A percentile compares a stretch with the other conserved stretches of the same genome.
phyloP scores from a whole-genome alignment of 768 basidiomycete genomes.

The Xerocomellus intermedius region DNA sequence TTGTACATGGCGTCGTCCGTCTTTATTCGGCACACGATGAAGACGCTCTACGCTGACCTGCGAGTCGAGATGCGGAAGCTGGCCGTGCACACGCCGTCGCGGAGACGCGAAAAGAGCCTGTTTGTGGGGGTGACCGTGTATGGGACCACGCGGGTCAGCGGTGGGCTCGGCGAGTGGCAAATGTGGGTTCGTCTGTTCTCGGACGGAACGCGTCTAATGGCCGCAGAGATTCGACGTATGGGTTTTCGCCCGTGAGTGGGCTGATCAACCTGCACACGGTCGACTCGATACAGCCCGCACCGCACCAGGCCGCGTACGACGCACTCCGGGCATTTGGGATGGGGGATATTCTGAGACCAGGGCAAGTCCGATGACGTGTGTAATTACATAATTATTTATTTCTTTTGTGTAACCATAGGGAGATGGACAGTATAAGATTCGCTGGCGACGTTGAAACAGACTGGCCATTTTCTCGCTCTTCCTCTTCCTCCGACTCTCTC shows the following conservation, averaged over 20 bases:
- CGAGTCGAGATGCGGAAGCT: constrained; percentile 54
- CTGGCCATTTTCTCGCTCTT: neutral
- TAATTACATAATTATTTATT: constrained; percentile 13
- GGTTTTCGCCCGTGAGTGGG: constrained; percentile 65
- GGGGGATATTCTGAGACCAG: constrained; percentile 16
- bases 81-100: constrained; percentile 22
- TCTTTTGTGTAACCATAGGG: constrained; percentile 3
- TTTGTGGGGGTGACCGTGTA: constrained; percentile 52
- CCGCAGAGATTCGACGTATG: constrained; percentile 66
- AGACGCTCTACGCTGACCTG: constrained; percentile 69
- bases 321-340: constrained; percentile 43
- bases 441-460: neutral
- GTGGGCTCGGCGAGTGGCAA: constrained; percentile 64
- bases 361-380: constrained; percentile 1
- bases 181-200: constrained; percentile 45
- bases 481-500: constrained; percentile 16
- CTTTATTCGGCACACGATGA: constrained; percentile 71
- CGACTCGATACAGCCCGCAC: constrained; percentile 76
- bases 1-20: constrained; percentile 70
- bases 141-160: constrained; percentile 64
- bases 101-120: constrained; percentile 55
- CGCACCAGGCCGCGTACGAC: constrained; percentile 69
- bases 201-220: neutral
- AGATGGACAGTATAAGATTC: neutral
- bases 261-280: constrained; percentile 63